These are phyloP conservation scores for Boletus coffeatus DNA, from an alignment of 1,284 basidiomycete species.

Conservation along the genomic window DNA sequence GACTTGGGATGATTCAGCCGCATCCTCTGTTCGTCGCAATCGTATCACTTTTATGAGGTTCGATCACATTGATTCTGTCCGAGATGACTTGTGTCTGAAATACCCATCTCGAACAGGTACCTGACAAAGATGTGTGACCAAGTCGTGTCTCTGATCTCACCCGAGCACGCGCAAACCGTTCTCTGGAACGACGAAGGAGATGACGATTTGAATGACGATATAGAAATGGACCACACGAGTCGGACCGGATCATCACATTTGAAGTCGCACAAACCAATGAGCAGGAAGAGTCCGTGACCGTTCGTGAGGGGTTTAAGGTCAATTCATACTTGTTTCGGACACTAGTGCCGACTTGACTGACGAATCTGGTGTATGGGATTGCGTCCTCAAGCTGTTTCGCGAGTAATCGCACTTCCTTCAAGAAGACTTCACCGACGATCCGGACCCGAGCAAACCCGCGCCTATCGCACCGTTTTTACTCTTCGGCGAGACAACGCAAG, in stretches of 20 bases:
- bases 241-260: slow-evolving; percentile 47
- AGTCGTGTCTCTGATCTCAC: slow-evolving; percentile 42
- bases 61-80: neutral
- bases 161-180: slow-evolving; percentile 38
- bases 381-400: too few relatives aligned
- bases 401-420: too few relatives aligned
- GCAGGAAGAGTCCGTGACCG: slow-evolving; percentile 47
- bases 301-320: slow-evolving; percentile 41
- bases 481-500: too few relatives aligned
- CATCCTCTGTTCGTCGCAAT: slow-evolving; percentile 43
- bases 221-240: slow-evolving; percentile 34
- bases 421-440: too few relatives aligned
- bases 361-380: neutral
- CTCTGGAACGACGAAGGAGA: slow-evolving; percentile 38
- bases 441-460: too few relatives aligned
- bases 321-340: neutral
- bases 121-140: slow-evolving; percentile 54
- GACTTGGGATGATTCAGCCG: slow-evolving; percentile 51
- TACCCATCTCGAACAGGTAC: slow-evolving; percentile 34
- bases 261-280: slow-evolving; percentile 53
- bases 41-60: slow-evolving; percentile 59
- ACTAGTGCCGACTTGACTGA: neutral
- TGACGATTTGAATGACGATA: slow-evolving; percentile 21
- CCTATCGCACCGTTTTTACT: too few relatives aligned
- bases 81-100: neutral